phyloP scores from a whole-genome alignment of 371 early-diverging fungal species.

The Nematocida parisii region DNA sequence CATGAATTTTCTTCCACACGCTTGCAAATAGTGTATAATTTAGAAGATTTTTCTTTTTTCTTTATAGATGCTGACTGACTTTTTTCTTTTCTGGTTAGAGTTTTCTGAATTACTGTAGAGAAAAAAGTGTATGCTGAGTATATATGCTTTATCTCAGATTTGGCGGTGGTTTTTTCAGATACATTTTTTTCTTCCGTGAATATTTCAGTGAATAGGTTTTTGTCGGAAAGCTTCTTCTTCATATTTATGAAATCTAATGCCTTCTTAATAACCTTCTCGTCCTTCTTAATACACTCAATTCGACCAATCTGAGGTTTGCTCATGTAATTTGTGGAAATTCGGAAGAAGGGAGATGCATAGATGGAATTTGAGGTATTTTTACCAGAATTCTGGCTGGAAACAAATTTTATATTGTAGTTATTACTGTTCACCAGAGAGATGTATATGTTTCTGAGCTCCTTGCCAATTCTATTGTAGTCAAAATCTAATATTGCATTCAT shows the following conservation, averaged over 20 bases:
- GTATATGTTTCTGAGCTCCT: not conserved
- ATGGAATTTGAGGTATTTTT: not conserved
- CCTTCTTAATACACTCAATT: not conserved
- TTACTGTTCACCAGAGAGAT: not conserved
- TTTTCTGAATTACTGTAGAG: not conserved
- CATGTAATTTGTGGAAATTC: not conserved
- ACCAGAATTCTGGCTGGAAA: not conserved
- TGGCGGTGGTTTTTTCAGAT: not conserved
- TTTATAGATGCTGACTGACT: not conserved
- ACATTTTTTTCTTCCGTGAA: not conserved
- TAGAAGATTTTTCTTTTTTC: not conserved
- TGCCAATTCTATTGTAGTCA: not conserved
- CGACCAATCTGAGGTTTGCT: not conserved
- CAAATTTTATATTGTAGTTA: not conserved
- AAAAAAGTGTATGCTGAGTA: not conserved
- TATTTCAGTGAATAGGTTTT: not conserved
- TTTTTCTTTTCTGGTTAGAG: not conserved
- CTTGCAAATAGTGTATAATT: not conserved
- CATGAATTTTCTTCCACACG: not conserved
- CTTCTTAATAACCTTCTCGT: not conserved
- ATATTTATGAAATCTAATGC: not conserved
- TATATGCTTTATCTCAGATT: not conserved
- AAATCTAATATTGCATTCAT: slow-evolving; percentile 5
- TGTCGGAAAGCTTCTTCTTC: not conserved
- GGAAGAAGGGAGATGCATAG: not conserved